These are phyloP conservation scores for Metschnikowia santaceciliae DNA, from an alignment of 805 yeast species.

Conservation along the genomic window DNA sequence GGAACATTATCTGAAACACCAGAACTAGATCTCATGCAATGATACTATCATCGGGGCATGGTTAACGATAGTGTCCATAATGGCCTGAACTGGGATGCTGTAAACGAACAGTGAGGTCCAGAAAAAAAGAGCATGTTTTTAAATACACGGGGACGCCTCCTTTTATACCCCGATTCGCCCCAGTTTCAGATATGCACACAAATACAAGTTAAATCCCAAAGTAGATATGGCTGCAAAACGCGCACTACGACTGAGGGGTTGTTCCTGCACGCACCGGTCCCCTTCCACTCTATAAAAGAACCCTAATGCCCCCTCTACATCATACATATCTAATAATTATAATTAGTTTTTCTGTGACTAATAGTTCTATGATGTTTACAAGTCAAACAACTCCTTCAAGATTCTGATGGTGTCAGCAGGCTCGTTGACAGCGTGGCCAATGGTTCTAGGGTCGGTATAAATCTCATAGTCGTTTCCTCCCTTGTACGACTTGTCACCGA, in stretches of 20 bases:
- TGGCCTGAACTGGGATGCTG: too few relatives aligned
- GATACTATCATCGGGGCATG: too few relatives aligned
- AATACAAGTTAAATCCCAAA: not conserved
- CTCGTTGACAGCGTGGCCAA: constrained; percentile 87
- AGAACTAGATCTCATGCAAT: too few relatives aligned
- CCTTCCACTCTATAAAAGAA: too few relatives aligned
- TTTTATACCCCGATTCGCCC: not conserved
- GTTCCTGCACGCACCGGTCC: too few relatives aligned
- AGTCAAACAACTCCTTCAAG: constrained; percentile 75
- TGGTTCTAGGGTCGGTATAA: constrained; percentile 85
- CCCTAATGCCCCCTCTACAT: too few relatives aligned
- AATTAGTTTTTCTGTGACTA: not conserved
- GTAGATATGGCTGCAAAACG: not conserved
- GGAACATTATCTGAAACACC: too few relatives aligned
- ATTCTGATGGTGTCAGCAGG: constrained; percentile 88
- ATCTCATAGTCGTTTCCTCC: constrained; percentile 99
- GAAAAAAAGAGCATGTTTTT: not conserved
- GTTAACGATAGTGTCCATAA: too few relatives aligned
- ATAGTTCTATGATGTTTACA: constrained; percentile 23
- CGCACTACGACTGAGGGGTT: not conserved
- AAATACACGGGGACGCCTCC: not conserved
- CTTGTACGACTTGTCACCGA: constrained; percentile 94
- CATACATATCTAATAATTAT: not conserved
- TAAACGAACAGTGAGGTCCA: too few relatives aligned
- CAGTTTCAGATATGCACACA: constrained; percentile 1